A percentile compares a stretch with the other conserved stretches of the same genome.
These are phyloP conservation scores for Fonsecaea nubica DNA, from an alignment of 2,329 filamentous ascomycete species.

Conservation along the genomic window DNA sequence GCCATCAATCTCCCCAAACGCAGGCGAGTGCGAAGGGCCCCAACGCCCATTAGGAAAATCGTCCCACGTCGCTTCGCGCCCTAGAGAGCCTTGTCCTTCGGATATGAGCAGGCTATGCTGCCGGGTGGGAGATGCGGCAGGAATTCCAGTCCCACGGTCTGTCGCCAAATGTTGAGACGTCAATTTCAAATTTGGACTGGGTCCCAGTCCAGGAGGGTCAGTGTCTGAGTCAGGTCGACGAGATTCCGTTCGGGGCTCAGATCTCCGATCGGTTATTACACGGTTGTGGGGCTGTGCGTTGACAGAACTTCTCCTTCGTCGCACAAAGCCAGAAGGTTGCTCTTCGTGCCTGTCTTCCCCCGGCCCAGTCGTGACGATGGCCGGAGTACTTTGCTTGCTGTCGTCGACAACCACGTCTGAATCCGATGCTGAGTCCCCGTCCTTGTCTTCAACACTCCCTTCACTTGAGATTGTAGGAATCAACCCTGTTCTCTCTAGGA, in stretches of 20 bases:
- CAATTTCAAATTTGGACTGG: slow-evolving; percentile 39
- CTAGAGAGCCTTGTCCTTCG: slow-evolving; percentile 86
- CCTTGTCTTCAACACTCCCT: slow-evolving; percentile 36
- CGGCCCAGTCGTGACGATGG: not conserved
- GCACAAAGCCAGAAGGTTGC: slow-evolving; percentile 43
- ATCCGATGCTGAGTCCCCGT: slow-evolving; percentile 49
- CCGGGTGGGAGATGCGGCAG: slow-evolving; percentile 72
- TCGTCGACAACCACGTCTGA: slow-evolving; percentile 54
- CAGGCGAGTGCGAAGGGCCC: slow-evolving; percentile 89
- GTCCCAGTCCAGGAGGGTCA: slow-evolving; percentile 2
- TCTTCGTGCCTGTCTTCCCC: slow-evolving; percentile 5
- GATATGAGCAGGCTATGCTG: slow-evolving; percentile 90
- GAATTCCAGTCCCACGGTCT: slow-evolving; percentile 78
- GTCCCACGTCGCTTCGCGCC: slow-evolving; percentile 96
- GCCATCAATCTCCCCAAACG: slow-evolving; percentile 96
- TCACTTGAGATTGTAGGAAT: slow-evolving; percentile 64
- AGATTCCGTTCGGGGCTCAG: slow-evolving; percentile 45
- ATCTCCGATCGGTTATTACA: slow-evolving; percentile 77
- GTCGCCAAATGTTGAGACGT: slow-evolving; percentile 74
- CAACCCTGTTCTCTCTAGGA: slow-evolving; percentile 82
- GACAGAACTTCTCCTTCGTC: slow-evolving; percentile 74
- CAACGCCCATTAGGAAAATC: slow-evolving; percentile 97
- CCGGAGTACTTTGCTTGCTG: slow-evolving; percentile 31
- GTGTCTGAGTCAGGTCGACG: slow-evolving; percentile 36
- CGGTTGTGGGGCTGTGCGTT: slow-evolving; percentile 87